Base-by-base conservation (phyloP, 805 yeast genomes). In the Zygoascus bituminiphila region DNA sequence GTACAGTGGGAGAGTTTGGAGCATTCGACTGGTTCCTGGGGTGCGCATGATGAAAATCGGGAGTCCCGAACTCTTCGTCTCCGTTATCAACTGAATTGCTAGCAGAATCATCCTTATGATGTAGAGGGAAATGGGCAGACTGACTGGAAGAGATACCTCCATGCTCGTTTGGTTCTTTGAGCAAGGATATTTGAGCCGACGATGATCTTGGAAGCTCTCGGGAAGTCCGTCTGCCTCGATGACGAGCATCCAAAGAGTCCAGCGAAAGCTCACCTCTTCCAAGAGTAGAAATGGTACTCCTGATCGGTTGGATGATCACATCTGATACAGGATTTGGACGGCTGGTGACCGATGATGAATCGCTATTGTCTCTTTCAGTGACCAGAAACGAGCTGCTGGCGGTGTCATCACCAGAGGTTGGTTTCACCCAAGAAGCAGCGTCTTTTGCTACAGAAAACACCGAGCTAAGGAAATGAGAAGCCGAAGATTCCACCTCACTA, bases 211-310 rank as follows among this genome's bases (percentile, higher is more conserved):
- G 20, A 5, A 36, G 7, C 10, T 17, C 39, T 36, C 39, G 3
- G 22, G 39, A 17, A 10, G 22, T 4, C 20, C 22, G 20, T 19
- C 20, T 12, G 9, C 22, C 22, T 12, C 39, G 39, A 36, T 12
- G 10, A 3, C 21, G 4, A 15, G 39, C 14, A 1, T 62, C 63
- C 38, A 60, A 49, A 10, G 54, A 41, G 5, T 54, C 62, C 19
- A 63, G 49, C 3, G 67, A 60, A 23, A 63, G 54, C 39, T 63
- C 65, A 9, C 67, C 67, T 33, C 54, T 52, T 9, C 67, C 67
- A 26, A 63, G 51, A 7, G 67, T 59, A 10, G 59, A 55, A 5
- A 57, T 51, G 1, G 66, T 51, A 5, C 60, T 46, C 17, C 55
- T 40, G 9, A 46, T 21, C 5, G 59, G 61, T 35, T 54, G 56